Evolutionary conservation across 2,329 filamentous ascomycete genomes (phyloP).

Genomic region (Colletotrichum viniferum): DNA sequence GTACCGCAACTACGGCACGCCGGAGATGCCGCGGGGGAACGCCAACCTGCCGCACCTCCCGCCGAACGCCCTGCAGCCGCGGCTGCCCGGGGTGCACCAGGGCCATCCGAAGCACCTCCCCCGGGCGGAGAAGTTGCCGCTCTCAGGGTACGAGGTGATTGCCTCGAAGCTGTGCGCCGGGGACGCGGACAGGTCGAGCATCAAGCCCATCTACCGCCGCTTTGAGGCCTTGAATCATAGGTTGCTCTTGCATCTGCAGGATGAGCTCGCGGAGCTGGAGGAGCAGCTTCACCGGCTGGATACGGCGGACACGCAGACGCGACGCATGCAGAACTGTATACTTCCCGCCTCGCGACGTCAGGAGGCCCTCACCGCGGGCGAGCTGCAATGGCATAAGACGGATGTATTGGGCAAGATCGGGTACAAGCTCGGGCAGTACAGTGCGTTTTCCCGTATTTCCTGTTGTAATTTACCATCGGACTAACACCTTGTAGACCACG

Average conservation of each 20-base stretch:
- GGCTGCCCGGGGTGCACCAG: constrained; percentile 31
- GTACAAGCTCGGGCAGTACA: constrained; percentile 71
- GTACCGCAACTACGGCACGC: constrained; percentile 40
- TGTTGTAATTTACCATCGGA: too few species aligned
- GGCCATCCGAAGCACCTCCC: constrained; percentile 37
- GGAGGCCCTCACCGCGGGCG: constrained; percentile 55
- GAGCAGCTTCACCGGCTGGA: constrained; percentile 77
- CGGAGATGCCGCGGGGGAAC: constrained; percentile 46
- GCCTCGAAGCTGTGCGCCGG: constrained; percentile 52
- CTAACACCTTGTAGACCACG: constrained; percentile 49
- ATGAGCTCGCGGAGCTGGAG: constrained; percentile 82
- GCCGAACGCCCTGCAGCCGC: constrained; percentile 39
- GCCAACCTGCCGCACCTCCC: constrained; percentile 40
- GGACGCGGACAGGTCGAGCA: constrained; percentile 21
- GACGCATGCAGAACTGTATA: constrained; percentile 45
- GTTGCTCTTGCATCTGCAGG: constrained; percentile 81
- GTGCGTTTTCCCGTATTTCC: constrained; percentile 42
- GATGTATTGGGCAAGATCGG: constrained; percentile 67
- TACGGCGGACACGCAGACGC: constrained; percentile 53
- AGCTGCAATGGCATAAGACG: constrained; percentile 64
- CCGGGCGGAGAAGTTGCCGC: constrained; percentile 45
- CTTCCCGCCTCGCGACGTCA: constrained; percentile 64
- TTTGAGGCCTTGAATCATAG: constrained; percentile 86
- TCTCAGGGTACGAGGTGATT: constrained; percentile 67
- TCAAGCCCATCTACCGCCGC: constrained; percentile 76